These are phyloP conservation scores for Cytospora chrysosperma DNA, from an alignment of 2,329 filamentous ascomycete genomes.

Conservation along the genomic window DNA sequence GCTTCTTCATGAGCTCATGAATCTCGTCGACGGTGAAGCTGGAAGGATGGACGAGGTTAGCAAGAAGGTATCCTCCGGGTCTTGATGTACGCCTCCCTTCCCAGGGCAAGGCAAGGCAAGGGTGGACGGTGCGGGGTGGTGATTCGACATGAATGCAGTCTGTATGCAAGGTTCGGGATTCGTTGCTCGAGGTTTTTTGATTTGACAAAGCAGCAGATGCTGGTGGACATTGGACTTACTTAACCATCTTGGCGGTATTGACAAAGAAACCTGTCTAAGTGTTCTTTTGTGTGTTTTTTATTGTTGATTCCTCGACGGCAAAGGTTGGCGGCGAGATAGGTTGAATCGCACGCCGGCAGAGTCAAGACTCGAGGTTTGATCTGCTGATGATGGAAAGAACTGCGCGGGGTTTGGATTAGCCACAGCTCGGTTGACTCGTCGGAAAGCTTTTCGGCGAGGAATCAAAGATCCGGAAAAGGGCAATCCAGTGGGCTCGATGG, in stretches of 20 bases:
- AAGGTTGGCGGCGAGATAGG: conserved; percentile 16
- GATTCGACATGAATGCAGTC: not conserved
- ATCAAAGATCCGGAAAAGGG: not conserved
- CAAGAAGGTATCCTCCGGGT: conserved; percentile 31
- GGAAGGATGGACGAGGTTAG: conserved; percentile 50
- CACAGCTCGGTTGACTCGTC: not conserved
- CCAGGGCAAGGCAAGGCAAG: not conserved
- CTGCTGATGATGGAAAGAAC: conserved; percentile 23
- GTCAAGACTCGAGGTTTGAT: conserved; percentile 20
- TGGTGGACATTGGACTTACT: conserved; percentile 65
- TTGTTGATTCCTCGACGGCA: conserved; percentile 27
- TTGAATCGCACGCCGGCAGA: conserved; percentile 22
- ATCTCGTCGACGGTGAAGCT: conserved; percentile 99
- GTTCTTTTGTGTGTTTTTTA: conserved; percentile 30
- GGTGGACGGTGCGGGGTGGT: not conserved
- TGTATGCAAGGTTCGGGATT: not conserved
- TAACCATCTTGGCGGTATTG: conserved; percentile 98
- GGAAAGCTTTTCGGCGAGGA: conserved; percentile 1
- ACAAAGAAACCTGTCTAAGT: conserved; percentile 33
- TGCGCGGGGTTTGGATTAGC: conserved; percentile 21
- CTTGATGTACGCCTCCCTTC: conserved; percentile 27
- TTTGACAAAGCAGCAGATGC: not conserved
- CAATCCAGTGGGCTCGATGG: not conserved
- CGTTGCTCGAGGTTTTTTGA: not conserved
- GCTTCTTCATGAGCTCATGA: conserved; percentile 73